Base-by-base conservation (phyloP, 768 basidiomycete genomes). In the Strobilomyces confusus region DNA sequence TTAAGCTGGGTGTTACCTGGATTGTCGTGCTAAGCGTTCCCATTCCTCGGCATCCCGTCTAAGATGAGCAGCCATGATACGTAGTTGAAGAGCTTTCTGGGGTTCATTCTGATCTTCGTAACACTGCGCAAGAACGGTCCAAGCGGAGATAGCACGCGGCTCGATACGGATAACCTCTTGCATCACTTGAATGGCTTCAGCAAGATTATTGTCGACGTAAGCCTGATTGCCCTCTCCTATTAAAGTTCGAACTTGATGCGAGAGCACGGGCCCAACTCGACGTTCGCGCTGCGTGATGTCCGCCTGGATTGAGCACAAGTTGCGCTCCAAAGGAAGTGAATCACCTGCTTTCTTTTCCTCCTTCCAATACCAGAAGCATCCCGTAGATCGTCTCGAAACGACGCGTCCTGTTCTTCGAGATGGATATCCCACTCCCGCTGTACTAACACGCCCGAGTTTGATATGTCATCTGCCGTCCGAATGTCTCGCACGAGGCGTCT, bases 151-250 rank as follows among this genome's bases (percentile, higher is more conserved):
- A 2, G 92, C 88, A 17, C 89, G 82, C 2, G 95, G 92, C 66
- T 99, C 95, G 51, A 94, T 91, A 9, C 92, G 83, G 49, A 99
- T 92, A 58, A 97, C 90, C 64, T 98, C 92, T 65, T 87, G 85
- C 81, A 94, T 89, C 23, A 86, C 78, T 19, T 82, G 80, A 33
- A 92, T 83, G 1, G 92, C 86, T 59, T 86, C 78, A 3, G 76
- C 70, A 9, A 84, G 72, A 51, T 91, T 71, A 55, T 75, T 80
- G 61, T 87, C 82, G 46, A 95, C 81, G 68, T 91, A 97, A 3
- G 88, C 87, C 62, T 89, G 83, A 64, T 94, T 95, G 20, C 90
- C 95, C 50, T 87, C 83, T 25, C 92, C 92, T 47, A 98, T 83
- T 23, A 58, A 20, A 4, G 55, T 36, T 25, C 58, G 55, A 49